phyloP scores from a whole-genome alignment of 1,284 basidiomycete species.

The Boletellus deceptivus region DNA sequence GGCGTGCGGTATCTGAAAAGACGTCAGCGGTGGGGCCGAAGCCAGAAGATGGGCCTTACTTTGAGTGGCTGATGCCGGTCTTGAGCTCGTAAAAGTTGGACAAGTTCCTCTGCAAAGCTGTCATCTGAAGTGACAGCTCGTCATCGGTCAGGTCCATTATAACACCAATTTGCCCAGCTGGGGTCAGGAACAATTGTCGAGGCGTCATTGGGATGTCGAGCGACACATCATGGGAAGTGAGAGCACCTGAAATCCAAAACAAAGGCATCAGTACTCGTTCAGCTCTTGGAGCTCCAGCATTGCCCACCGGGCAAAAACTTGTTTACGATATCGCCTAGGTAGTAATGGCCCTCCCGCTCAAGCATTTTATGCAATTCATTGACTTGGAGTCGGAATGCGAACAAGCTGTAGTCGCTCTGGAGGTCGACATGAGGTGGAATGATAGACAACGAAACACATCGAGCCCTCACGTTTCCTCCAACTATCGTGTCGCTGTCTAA shows the following conservation, averaged over 20 bases:
- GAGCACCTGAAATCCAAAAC: constrained; percentile 37
- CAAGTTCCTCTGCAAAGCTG: constrained; percentile 79
- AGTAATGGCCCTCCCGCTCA: constrained; percentile 62
- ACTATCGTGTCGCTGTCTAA: constrained; percentile 59
- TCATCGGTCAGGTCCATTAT: constrained; percentile 62
- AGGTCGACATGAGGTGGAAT: constrained; percentile 6
- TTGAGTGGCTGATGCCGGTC: constrained; percentile 63
- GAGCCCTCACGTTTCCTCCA: constrained; percentile 67
- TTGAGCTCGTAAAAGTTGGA: constrained; percentile 52
- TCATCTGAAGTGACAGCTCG: constrained; percentile 61
- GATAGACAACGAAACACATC: neutral
- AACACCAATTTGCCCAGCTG: constrained; percentile 80
- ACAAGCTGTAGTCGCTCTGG: constrained; percentile 74
- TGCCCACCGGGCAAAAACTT: constrained; percentile 62
- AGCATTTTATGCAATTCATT: constrained; percentile 42
- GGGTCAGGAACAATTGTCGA: constrained; percentile 75
- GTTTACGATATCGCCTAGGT: constrained; percentile 69
- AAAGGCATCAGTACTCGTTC: constrained; percentile 7
- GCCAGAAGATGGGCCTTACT: constrained; percentile 42
- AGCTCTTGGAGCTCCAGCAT: neutral
- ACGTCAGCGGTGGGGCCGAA: neutral
- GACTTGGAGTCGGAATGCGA: constrained; percentile 59
- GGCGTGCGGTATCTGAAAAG: constrained; percentile 64
- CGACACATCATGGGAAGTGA: constrained; percentile 38
- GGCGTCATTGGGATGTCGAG: constrained; percentile 44